Base-by-base conservation (phyloP, 1,284 basidiomycete genomes). In the Leucoagaricus sp. region DNA sequence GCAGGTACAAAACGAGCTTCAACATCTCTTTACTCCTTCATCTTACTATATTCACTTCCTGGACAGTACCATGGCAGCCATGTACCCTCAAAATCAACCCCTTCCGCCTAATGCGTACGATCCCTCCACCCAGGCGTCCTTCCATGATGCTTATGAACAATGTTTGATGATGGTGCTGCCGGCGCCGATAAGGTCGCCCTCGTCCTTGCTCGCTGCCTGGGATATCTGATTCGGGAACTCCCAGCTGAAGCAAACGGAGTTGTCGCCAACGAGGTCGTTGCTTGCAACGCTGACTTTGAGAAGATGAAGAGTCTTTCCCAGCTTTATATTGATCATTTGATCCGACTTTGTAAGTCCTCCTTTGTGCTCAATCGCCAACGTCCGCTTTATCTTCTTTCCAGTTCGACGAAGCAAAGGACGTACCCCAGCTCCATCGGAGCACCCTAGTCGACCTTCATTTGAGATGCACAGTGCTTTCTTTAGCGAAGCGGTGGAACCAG, bases 321-420 rank as follows among this genome's bases (percentile, higher is more conserved):
- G 40, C 48, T 59, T 40, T 64, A 54, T 45, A 60, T 60, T 25
- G 23, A 50, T 29, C 23, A 59, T 40, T 36, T 63, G 15, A 38
- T 61, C 40, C 58, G 53, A 25, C 25, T 58, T 26, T 63, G 60
- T 60, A 44, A 55, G 61, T 59, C 13, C 21, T 42, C 29, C 47
- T 33, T 15, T 34, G 38, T 45, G 42, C 25, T 38, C 55, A 19
- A 21, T 40, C 21, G 36, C 38, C 12, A 44, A 36, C 41, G 44
- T 17, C 28, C 23, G 12, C 12, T 44, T 55, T 21, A 48, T 31
- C 36, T 44, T 34, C 49, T 45, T 40, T 25, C n/a, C 41, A 60
- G 58, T 63, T 46, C 25, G 49, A 26, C 26, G 29, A 33, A 19
- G 40, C 51, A 62, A 63, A 57, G 57, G 57, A 29, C 21, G 13